phyloP scores from a whole-genome alignment of 1,284 basidiomycete genomes.

The Schizophyllum amplum region DNA sequence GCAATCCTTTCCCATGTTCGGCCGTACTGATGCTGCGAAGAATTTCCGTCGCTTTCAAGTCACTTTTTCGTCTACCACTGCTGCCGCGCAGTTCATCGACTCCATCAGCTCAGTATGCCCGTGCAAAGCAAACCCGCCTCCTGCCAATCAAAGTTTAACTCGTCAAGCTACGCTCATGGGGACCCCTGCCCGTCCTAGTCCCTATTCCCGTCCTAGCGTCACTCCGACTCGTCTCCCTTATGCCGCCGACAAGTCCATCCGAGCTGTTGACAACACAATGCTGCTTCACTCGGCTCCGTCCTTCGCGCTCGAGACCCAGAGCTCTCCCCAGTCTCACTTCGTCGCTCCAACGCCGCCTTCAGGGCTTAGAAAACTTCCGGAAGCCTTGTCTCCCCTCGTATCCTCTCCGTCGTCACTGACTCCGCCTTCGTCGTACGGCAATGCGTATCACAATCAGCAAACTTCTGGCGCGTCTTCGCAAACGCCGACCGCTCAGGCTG shows the following conservation, averaged over 20 bases:
- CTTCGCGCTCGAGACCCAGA: too few species aligned
- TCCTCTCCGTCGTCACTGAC: too few species aligned
- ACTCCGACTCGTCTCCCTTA: background rate
- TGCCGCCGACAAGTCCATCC: background rate
- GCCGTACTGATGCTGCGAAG: conserved; percentile 4
- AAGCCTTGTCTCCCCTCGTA: too few species aligned
- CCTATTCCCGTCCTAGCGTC: background rate
- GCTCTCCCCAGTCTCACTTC: too few species aligned
- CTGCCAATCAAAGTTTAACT: background rate
- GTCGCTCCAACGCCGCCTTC: too few species aligned
- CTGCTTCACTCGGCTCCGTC: too few species aligned
- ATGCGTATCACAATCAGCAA: too few species aligned
- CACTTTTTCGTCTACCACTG: conserved; percentile 42
- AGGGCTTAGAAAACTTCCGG: too few species aligned
- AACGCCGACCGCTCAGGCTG: too few species aligned
- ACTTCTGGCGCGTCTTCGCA: too few species aligned
- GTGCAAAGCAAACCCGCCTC: conserved; percentile 44
- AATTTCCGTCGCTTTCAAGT: conserved; percentile 65
- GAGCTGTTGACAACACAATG: too few species aligned
- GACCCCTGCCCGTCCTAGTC: background rate
- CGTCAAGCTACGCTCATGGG: background rate
- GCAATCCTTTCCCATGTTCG: conserved; percentile 11
- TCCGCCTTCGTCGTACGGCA: too few species aligned
- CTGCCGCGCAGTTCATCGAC: conserved; percentile 50
- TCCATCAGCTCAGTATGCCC: conserved; percentile 60